Evolutionary conservation across 2,329 filamentous ascomycete species (phyloP).

Genomic region (Aspergillus fumigatus): DNA sequence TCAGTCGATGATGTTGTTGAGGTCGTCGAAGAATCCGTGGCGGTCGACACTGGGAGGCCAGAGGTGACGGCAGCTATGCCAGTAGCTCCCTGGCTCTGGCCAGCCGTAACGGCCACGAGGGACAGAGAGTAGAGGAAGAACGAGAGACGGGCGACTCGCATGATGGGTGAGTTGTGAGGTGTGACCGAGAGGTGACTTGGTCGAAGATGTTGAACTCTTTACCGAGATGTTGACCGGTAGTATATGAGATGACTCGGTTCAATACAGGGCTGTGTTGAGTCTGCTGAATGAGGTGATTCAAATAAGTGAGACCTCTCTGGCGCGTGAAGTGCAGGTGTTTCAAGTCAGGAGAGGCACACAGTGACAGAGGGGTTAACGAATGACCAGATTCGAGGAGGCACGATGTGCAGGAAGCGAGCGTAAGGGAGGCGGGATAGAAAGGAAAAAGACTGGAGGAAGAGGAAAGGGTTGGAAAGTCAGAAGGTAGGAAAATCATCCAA

Average conservation of each 20-base stretch:
- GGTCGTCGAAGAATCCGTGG: conserved; percentile 14
- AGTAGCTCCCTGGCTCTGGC: conserved; percentile 21
- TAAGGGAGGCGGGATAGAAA: conserved; percentile 5
- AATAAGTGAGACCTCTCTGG: neutral
- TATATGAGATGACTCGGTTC: neutral
- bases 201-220: neutral
- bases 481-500: neutral
- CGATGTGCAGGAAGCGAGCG: conserved; percentile 6
- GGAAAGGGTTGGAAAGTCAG: neutral
- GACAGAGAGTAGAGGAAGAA: conserved; percentile 31
- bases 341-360: neutral
- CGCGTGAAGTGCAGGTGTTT: neutral
- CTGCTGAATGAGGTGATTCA: neutral
- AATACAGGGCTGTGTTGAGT: neutral
- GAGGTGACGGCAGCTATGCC: conserved; percentile 15
- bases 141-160: conserved; percentile 29
- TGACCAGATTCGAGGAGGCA: conserved; percentile 11
- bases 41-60: conserved; percentile 9
- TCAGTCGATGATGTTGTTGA: conserved; percentile 14
- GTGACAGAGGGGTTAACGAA: conserved; percentile 15
- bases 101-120: conserved; percentile 27
- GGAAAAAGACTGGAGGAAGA: neutral
- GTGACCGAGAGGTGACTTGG: neutral
- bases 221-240: neutral
- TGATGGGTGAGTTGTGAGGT: conserved; percentile 14